phyloP scores from a whole-genome alignment of 1,284 basidiomycete species.

The Stygiomarasmius scandens region DNA sequence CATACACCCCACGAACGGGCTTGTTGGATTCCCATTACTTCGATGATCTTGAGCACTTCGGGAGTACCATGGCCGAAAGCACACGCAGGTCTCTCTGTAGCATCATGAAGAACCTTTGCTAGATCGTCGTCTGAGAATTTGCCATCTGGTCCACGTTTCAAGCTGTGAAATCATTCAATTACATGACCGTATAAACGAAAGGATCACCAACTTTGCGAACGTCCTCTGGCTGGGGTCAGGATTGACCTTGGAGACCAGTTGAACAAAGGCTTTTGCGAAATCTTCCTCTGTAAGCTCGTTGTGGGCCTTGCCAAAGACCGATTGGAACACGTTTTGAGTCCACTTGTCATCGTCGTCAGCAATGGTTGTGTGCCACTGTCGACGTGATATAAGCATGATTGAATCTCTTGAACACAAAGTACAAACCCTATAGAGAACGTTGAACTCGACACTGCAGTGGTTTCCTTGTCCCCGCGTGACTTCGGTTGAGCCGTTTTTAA shows the following conservation, averaged over 20 bases:
- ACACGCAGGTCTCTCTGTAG: conserved; percentile 46
- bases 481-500: conserved; percentile 30
- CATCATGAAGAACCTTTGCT: conserved; percentile 43
- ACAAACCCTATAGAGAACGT: conserved; percentile 50
- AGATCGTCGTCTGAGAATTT: conserved; percentile 47
- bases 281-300: conserved; percentile 33
- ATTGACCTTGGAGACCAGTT: conserved; percentile 23
- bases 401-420: neutral
- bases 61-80: conserved; percentile 46
- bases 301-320: conserved; percentile 34
- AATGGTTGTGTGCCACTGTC: conserved; percentile 40
- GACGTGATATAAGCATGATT: conserved; percentile 9
- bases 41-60: conserved; percentile 42
- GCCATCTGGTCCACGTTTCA: conserved; percentile 33
- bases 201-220: conserved; percentile 35
- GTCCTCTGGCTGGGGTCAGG: conserved; percentile 34
- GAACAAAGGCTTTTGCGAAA: conserved; percentile 24
- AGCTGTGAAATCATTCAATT: conserved; percentile 15
- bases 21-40: conserved; percentile 48
- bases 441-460: conserved; percentile 55
- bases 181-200: neutral
- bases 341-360: conserved; percentile 43
- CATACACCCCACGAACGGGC: conserved; percentile 38
- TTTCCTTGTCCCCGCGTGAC: conserved; percentile 49
- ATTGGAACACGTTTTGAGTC: conserved; percentile 41